Evolutionary conservation across 1,139 yeast species (phyloP), one percentile per base, ranked within the genome.

Genomic region (Hanseniaspora gamundiae): DNA sequence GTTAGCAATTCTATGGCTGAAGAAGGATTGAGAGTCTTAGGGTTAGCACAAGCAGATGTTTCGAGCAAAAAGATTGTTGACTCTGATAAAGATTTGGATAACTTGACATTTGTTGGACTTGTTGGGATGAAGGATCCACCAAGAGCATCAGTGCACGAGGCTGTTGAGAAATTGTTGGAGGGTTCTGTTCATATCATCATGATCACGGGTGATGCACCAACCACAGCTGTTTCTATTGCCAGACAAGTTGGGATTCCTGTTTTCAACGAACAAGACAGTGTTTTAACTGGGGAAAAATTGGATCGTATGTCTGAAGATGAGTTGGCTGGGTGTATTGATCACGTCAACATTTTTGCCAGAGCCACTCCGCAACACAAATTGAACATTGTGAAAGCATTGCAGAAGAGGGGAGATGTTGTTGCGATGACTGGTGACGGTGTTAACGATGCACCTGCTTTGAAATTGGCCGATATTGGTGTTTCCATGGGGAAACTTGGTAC

Each of bases 351-450:
- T 6, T 88, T 91, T 69, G 97, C 97, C 2, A 78, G 98, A 67
- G 88, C 96, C 10, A 82, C 96, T 1, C 98, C 98, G 1, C 95
- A 88, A 59, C 95, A 91, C 67, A 91, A 91, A 62, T 84, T 91
- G 48, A 72, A 83, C 44, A 91, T 91, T 63, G 95, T 91, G 28
- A 76, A 84, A 57, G 96, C 96, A 1, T 71, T 91, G 53, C 96
- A 91, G 63, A 73, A 78, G 58, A 75, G 94, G 55, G 97, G 96
- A 40, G 95, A 91, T 62, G 80, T 88, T 50, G 98, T 91, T 42
- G 98, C 96, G 36, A 91, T 91, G 98, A 91, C 97, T 10, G 98
- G 98, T 52, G 98, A 91, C 64, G 98, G 98, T 65, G 98, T 91
- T 24, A 91, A 91, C 60, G 98, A 91, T 66, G 96, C 98, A 0